Percentiles rank a stretch among this genome's conserved stretches.
These are phyloP conservation scores for Teunomyces aglyptinius DNA, from an alignment of 805 yeast species.

Conservation along the genomic window DNA sequence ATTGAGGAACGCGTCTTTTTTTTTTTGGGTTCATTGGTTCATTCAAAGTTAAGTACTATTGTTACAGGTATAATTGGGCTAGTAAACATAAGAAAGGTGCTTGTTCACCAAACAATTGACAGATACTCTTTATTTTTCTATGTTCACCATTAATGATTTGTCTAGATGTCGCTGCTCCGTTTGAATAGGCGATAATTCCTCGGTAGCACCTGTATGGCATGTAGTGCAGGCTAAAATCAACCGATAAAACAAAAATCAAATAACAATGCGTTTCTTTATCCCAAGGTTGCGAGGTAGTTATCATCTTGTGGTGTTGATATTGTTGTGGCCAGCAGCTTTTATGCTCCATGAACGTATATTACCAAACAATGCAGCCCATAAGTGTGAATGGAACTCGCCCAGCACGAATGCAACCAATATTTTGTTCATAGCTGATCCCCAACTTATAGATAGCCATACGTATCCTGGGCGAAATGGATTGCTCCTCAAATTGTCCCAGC, in stretches of 20 bases:
- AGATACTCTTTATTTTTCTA: too few species aligned
- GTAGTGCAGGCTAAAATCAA: neutral
- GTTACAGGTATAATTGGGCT: neutral
- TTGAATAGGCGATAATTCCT: neutral
- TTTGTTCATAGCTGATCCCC: conserved; percentile 44
- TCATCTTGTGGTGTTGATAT: conserved; percentile 23
- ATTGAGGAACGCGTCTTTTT: neutral
- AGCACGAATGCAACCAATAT: conserved; percentile 22
- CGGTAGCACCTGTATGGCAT: neutral
- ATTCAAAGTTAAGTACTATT: neutral
- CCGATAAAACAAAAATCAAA: neutral
- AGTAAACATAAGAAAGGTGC: too few species aligned
- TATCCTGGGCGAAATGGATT: conserved; percentile 38
- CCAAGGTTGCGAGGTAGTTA: conserved; percentile 27
- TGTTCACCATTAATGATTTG: too few species aligned
- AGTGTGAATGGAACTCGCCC: conserved; percentile 32
- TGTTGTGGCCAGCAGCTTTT: conserved; percentile 31
- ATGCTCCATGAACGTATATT: conserved; percentile 31
- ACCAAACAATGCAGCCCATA: conserved; percentile 24
- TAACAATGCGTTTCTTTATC: conserved; percentile 8
- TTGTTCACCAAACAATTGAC: too few species aligned
- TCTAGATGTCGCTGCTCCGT: too few species aligned
- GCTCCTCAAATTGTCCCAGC: conserved; percentile 34
- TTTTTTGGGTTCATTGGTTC: neutral
- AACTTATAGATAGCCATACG: conserved; percentile 43